Evolutionary conservation across 2,329 filamentous ascomycete species (phyloP), one percentile per base, ranked within the genome.

Genomic region (Gyromitra esculenta): DNA sequence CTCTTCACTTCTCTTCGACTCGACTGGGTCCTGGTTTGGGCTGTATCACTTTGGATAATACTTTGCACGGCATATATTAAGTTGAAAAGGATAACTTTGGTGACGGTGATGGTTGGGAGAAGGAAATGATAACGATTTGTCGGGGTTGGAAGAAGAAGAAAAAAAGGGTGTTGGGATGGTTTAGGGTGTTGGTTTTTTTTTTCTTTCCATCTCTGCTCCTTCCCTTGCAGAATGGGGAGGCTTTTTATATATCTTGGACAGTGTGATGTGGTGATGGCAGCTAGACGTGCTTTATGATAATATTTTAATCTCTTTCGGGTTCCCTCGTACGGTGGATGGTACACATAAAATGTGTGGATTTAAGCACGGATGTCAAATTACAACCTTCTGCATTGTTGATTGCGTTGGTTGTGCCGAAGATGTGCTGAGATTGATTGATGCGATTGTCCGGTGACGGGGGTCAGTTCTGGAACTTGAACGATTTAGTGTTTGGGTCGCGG

Each of bases 341-440:
- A 2, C 18, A n/a, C 48, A 52, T 54, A 31, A 54, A 52, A 21
- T 59, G 43, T 68, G n/a, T 43, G 39, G 77, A 68, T 80, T 31
- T 85, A 95, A 62, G 94, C 94, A 97, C 92, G 91, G 92, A 97
- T 97, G 94, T 97, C 94, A 97, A 97, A 97, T 97, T 97, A 90
- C 94, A 96, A 95, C 76, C 18, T 31, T 91, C 87, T 89, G 89
- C 91, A 90, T 90, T 84, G 84, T 83, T 84, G 85, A 90, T 97
- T 92, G 91, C 92, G 90, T 87, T 74, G 88, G 90, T 94, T 96
- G 94, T 93, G 94, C 94, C 94, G 92, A 94, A 97, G 93, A 97
- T 93, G 93, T 97, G 94, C 94, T 96, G 89, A 96, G 87, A 96
- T 88, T 82, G 84, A 90, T 84, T 15, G 9, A 79, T 75, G 79